Base-by-base conservation (phyloP, 2,329 filamentous ascomycete species). In the Botrytis elliptica region DNA sequence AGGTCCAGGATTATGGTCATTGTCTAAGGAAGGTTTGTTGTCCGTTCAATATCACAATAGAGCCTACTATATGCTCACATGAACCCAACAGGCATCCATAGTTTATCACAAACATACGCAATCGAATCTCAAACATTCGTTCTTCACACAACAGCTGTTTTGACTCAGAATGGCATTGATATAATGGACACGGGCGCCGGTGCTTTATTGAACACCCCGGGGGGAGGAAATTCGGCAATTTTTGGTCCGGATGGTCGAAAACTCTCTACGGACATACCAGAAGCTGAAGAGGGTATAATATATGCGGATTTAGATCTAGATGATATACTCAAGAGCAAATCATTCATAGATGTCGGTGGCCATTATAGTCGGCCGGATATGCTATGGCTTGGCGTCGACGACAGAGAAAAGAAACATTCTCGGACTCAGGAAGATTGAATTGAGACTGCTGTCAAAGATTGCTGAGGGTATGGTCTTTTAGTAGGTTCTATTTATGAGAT, bases 41-140 rank as follows among this genome's bases (percentile, higher is more conserved):
- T 14, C 4, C 5, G 49, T 44, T n/a, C 1, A 7, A 5, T 83
- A 83, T 49, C 38, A 25, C 33, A 46, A 49, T 12, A 6, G 10
- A 63, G 71, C 25, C 25, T 20, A 29, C 25, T 40, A 33, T 9
- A 29, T 29, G 42, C 36, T 38, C 36, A 42, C 36, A 20, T 38
- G 8, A 40, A 20, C 22, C 8, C 10, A 40, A 20, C 12, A 70
- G 71, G 55, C 18, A 33, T 36, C 83, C 83, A 88, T 6, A 81
- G 86, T 10, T 85, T 89, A 4, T 87, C 86, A 7, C 86, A 87
- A 25, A 85, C 84, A 4, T 89, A 89, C 74, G 87, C 87, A 40
- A 86, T 88, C 72, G 87, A 89, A 80, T 88, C 86, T 1, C 87
- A 85, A 3, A 84, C 86, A 0, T 89, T 85, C 82, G 86, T 86